These are phyloP conservation scores for Pilobolus umbonatus DNA, from an alignment of 192 early-diverging fungal genomes.

Conservation along the genomic window DNA sequence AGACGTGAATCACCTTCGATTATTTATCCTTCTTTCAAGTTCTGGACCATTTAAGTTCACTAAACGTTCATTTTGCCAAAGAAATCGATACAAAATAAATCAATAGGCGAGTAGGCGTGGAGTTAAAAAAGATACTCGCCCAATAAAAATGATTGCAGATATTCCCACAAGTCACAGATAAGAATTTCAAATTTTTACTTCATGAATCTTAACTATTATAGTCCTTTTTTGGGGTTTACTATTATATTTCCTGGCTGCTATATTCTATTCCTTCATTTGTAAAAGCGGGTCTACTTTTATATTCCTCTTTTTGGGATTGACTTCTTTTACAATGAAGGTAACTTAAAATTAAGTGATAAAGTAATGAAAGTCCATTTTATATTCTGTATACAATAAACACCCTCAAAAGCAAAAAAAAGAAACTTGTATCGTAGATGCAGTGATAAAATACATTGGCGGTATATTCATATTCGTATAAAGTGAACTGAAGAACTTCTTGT, in stretches of 20 bases:
- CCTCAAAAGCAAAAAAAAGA: not conserved
- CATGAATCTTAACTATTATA: not conserved
- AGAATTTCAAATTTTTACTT: not conserved
- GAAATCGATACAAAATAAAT: too few species aligned
- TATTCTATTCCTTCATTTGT: constrained; percentile 4
- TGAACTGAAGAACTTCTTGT: constrained; percentile 8
- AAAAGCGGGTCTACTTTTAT: not conserved
- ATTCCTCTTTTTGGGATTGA: constrained; percentile 1
- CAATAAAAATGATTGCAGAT: not conserved
- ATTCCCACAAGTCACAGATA: not conserved
- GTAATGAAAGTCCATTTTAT: not conserved
- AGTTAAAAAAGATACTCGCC: not conserved
- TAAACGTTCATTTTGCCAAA: too few species aligned
- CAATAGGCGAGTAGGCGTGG: too few species aligned
- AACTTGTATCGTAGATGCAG: constrained; percentile 2
- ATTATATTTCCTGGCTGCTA: not conserved
- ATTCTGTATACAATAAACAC: constrained; percentile 2
- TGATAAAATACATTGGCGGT: constrained; percentile 2
- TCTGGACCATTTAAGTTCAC: not conserved
- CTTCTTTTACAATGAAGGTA: constrained; percentile 1
- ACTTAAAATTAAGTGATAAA: not conserved
- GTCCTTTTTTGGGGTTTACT: not conserved
- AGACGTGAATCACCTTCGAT: constrained; percentile 1
- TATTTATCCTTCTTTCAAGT: constrained; percentile 1
- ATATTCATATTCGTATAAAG: not conserved